These are phyloP conservation scores for Agaricus sinodeliciosus DNA, from an alignment of 768 basidiomycete genomes.

Conservation along the genomic window DNA sequence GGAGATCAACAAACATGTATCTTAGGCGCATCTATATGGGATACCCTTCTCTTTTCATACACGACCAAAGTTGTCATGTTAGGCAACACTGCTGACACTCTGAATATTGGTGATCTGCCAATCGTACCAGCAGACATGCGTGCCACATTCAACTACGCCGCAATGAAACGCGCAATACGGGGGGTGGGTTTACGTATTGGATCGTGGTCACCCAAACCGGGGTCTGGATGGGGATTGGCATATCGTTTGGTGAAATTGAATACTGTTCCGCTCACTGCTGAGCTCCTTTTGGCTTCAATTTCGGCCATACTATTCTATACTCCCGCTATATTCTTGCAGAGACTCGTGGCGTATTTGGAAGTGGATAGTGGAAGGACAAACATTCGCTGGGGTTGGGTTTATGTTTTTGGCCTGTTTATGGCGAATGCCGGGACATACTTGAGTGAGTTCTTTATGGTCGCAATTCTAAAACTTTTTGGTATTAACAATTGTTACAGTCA, in stretches of 20 bases:
- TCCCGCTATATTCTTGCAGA: slow-evolving; percentile 57
- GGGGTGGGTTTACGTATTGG: slow-evolving; percentile 43
- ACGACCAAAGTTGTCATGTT: slow-evolving; percentile 85
- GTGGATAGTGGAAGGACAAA: slow-evolving; percentile 48
- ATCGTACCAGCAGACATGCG: slow-evolving; percentile 74
- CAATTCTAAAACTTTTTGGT: not conserved
- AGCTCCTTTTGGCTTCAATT: slow-evolving; percentile 46
- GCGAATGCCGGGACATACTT: slow-evolving; percentile 27
- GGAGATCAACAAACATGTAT: not conserved
- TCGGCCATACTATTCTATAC: slow-evolving; percentile 62
- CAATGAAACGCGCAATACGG: slow-evolving; percentile 55
- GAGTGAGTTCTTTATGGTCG: slow-evolving; percentile 17
- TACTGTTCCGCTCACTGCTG: slow-evolving; percentile 25
- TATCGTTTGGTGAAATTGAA: slow-evolving; percentile 63
- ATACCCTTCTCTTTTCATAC: slow-evolving; percentile 74
- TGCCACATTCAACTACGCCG: slow-evolving; percentile 50
- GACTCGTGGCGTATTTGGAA: slow-evolving; percentile 61
- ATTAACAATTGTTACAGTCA: slow-evolving; percentile 28
- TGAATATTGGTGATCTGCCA: slow-evolving; percentile 87
- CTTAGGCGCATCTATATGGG: slow-evolving; percentile 51
- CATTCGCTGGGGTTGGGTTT: slow-evolving; percentile 71
- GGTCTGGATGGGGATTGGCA: slow-evolving; percentile 57
- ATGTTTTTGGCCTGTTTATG: slow-evolving; percentile 29
- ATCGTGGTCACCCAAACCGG: slow-evolving; percentile 52
- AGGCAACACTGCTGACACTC: slow-evolving; percentile 62